Base-by-base conservation (phyloP, 2,329 filamentous ascomycete species). In the Alternaria sp. region DNA sequence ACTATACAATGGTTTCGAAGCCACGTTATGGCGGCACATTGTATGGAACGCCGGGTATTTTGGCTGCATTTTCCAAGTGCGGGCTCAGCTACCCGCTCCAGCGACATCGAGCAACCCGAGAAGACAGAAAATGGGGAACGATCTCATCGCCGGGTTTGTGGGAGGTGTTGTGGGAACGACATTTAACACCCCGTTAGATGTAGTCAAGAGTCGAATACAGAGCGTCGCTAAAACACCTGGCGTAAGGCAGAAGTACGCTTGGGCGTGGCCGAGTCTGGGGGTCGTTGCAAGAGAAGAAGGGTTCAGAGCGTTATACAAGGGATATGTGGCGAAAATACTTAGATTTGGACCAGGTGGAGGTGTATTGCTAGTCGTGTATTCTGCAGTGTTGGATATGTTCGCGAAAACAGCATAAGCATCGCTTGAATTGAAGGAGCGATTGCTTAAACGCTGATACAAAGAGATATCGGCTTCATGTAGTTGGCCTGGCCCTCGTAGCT, bases 1-100 rank as follows among this genome's bases (percentile, higher is more conserved):
- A 4, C 62, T 75, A 3, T 75, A 75, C 46, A 74, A 75, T 38
- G 72, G 72, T 30, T 74, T 75, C 39, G 72, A 75, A 59, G 70
- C 70, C 5, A 75, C 72, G 30, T 61, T 75, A 3, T 75, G 72
- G 72, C 53, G 72, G 18, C 72, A 75, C 41, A 72, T 75, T 6
- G 71, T 75, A 7, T 75, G 72, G 71, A 75, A 75, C 36, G 71
- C 72, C 2, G 72, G 71, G 5, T 75, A 75, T 52, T 75, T 75
- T 61, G 72, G 72, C 6, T 75, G 72, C 41, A 74, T 75, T 22
- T 75, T 74, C 51, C 71, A 73, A 20, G 72, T 75, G 7, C 61
- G 72, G 16, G 61, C 64, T 16, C 65, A 69, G 53, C 30, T 75
- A 14, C 69, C 72, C 20, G 39, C 58, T 14, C 70, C 69, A 9